These are phyloP conservation scores for Allium cepa DNA, from an alignment of 106 monocot species.

Conservation along the genomic window DNA sequence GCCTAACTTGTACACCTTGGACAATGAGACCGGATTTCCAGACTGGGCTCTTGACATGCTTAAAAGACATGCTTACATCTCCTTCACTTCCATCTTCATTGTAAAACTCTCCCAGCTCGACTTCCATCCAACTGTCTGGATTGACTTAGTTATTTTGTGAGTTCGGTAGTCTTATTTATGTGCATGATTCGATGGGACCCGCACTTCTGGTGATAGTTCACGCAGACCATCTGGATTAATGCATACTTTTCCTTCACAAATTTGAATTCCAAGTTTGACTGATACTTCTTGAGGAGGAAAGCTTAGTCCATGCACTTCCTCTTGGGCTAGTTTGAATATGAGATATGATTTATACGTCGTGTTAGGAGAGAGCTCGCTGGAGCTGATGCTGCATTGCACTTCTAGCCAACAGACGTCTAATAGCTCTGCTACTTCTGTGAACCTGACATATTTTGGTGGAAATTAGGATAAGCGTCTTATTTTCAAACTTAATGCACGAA, in stretches of 20 bases:
- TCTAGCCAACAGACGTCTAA: conserved; percentile 67
- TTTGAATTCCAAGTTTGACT: conserved; percentile 14
- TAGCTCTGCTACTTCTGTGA: conserved; percentile 63
- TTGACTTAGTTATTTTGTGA: too few relatives aligned
- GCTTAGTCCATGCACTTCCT: conserved; percentile 9
- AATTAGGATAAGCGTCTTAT: too few relatives aligned
- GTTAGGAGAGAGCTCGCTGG: conserved; percentile 30
- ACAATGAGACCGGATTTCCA: conserved; percentile 48
- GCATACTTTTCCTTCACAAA: neutral
- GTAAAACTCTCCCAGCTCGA: conserved; percentile 46
- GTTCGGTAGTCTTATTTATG: too few relatives aligned
- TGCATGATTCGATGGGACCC: conserved; percentile 4
- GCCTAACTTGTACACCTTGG: conserved; percentile 50
- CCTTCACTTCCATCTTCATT: conserved; percentile 33
- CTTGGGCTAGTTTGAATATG: conserved; percentile 29
- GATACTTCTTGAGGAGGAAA: conserved; percentile 25
- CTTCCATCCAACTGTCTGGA: conserved; percentile 59
- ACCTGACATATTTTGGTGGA: conserved; percentile 21
- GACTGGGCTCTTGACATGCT: conserved; percentile 17
- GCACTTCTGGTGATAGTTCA: neutral
- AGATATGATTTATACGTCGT: conserved; percentile 51
- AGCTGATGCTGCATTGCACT: conserved; percentile 36
- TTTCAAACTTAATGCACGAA: too few relatives aligned
- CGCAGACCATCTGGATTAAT: neutral
- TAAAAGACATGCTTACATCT: conserved; percentile 28